A percentile compares a stretch with the other conserved stretches of the same genome.
These are phyloP conservation scores for Lichtheimia hyalospora DNA, from an alignment of 371 early-diverging fungal genomes.

Conservation along the genomic window DNA sequence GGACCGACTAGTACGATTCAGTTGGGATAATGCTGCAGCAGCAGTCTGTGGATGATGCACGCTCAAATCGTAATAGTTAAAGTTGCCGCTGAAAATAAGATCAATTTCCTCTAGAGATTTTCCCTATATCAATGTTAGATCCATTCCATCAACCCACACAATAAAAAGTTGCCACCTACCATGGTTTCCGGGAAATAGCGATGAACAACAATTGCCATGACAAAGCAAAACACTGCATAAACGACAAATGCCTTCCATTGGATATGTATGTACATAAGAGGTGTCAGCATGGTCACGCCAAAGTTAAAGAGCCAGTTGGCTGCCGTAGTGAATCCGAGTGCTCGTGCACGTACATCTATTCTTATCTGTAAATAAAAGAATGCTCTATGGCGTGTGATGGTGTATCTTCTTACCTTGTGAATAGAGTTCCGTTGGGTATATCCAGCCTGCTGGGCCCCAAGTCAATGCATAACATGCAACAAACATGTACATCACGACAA, in stretches of 20 bases:
- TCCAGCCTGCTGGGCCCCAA: constrained; percentile 95
- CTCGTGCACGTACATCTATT: constrained; percentile 76
- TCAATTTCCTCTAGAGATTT: constrained; percentile 54
- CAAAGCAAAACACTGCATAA: constrained; percentile 61
- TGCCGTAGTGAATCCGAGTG: constrained; percentile 82
- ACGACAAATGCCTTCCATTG: constrained; percentile 67
- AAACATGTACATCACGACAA: constrained; percentile 72
- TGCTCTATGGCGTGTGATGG: no score
- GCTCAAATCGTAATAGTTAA: constrained; percentile 42
- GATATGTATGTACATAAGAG: constrained; percentile 62
- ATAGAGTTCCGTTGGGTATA: constrained; percentile 89
- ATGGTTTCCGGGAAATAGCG: constrained; percentile 85
- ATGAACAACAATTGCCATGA: constrained; percentile 60
- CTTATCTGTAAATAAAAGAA: no score
- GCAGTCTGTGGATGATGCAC: constrained; percentile 52
- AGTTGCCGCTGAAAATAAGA: constrained; percentile 43
- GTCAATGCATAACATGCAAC: constrained; percentile 79
- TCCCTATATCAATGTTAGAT: constrained; percentile 23
- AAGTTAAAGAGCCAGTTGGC: constrained; percentile 90
- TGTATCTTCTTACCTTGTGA: constrained; percentile 51
- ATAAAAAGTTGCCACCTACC: constrained; percentile 24
- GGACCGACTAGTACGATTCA: constrained; percentile 18
- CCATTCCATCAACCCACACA: background rate
- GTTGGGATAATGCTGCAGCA: constrained; percentile 38
- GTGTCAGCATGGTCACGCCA: constrained; percentile 61